Evolutionary conservation across 768 basidiomycete species (phyloP), one percentile per base, ranked within the genome.

Genomic region (Sarcodon sp.): DNA sequence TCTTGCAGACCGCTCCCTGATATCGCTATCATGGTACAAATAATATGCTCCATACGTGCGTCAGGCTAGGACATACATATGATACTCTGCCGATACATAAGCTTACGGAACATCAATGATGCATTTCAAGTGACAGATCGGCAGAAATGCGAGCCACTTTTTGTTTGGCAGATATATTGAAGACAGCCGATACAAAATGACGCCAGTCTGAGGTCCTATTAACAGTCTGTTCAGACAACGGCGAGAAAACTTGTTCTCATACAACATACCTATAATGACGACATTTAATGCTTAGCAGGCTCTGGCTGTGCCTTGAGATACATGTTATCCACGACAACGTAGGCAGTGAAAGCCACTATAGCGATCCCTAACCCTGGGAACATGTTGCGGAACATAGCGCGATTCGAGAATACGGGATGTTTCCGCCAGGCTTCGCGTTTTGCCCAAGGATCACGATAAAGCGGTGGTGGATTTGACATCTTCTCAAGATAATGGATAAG

Each of bases 331-430:
- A 72, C 85, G 33, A 87, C 64, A 33, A 97, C 90, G 58, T 97
- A 98, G 49, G 77, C 82, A 33, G 88, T 83, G 70, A 98, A 98
- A 1, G 91, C 87, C 46, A 83, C 88, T 45, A 90, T 74, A 34
- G 88, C 94, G 49, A 90, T 89, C 43, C 92, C 93, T 59, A 98
- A 87, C 35, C 94, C 94, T 33, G 94, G 94, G 65, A 97, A 92
- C 54, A 94, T 63, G 69, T 77, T 90, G 57, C 83, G 71, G 69
- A 97, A 83, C 87, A 92, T 92, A 56, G 77, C 75, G 37, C 82
- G 79, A 55, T 83, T 85, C 51, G 80, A 75, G 70, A 96, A 96
- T 48, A 93, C 77, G n/a, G 86, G 81, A 58, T 79, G 80, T 63
- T 82, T 90, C 58, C 92, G 76, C 91, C 90, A 96, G 35, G 89